These are phyloP conservation scores for Malassezia yamatoensis DNA, from an alignment of 1,284 basidiomycete species.

Conservation along the genomic window DNA sequence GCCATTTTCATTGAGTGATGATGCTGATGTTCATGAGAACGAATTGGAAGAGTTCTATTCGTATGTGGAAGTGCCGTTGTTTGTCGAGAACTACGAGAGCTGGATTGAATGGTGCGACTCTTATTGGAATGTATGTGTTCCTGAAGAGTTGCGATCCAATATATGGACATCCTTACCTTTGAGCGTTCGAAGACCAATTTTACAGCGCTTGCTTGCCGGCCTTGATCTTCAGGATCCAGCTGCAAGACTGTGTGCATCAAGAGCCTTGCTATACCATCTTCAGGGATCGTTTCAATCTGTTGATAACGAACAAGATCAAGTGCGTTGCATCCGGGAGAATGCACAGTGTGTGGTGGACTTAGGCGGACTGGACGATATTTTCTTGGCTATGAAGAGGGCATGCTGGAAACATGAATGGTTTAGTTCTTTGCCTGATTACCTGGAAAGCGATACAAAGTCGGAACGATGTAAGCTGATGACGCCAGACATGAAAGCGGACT, in stretches of 20 bases:
- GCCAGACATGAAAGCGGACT: constrained; percentile 40
- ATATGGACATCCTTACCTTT: constrained; percentile 36
- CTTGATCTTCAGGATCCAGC: constrained; percentile 38
- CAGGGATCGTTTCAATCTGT: constrained; percentile 85
- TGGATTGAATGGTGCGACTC: constrained; percentile 60
- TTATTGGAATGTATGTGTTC: neutral
- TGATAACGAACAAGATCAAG: constrained; percentile 77
- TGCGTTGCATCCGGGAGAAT: constrained; percentile 92
- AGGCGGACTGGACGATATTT: constrained; percentile 72
- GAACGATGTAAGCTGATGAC: constrained; percentile 32
- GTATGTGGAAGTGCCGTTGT: constrained; percentile 86
- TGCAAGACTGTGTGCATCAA: constrained; percentile 32
- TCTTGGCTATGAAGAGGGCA: constrained; percentile 80
- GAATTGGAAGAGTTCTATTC: constrained; percentile 98
- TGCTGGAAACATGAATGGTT: constrained; percentile 68
- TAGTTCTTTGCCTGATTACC: constrained; percentile 41
- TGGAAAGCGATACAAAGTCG: constrained; percentile 18
- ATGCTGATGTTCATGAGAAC: constrained; percentile 85
- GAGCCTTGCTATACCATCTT: constrained; percentile 32
- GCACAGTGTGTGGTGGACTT: constrained; percentile 72
- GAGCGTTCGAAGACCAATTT: constrained; percentile 25
- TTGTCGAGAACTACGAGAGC: constrained; percentile 72
- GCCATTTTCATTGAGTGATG: constrained; percentile 49
- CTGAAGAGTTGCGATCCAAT: constrained; percentile 4
- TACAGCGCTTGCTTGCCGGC: constrained; percentile 31